Percentiles rank a stretch among this genome's conserved stretches.
phyloP scores from a whole-genome alignment of 2,329 filamentous ascomycete species.

The Aspergillus proliferans region DNA sequence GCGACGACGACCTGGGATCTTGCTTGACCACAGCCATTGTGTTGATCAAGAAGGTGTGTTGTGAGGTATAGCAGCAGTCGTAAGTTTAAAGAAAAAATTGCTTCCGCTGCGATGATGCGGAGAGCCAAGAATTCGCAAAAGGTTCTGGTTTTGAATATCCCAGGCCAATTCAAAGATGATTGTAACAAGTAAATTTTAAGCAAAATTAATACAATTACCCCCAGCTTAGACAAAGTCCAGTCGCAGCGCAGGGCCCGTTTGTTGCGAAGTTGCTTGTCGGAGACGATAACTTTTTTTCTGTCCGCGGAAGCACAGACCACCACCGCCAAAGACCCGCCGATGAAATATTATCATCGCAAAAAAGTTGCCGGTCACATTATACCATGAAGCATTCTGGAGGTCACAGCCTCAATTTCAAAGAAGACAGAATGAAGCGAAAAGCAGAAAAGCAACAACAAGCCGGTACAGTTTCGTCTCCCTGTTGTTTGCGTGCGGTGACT shows the following conservation, averaged over 20 bases:
- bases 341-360: not conserved
- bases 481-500: not conserved
- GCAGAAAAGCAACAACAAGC: constrained; percentile 31
- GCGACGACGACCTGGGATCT: constrained; percentile 6
- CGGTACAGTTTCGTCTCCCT: constrained; percentile 17
- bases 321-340: constrained; percentile 2
- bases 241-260: not conserved
- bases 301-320: constrained; percentile 37
- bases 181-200: not conserved
- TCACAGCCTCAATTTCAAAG: not conserved
- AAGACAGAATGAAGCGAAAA: constrained; percentile 30
- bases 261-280: constrained; percentile 1
- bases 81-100: not conserved
- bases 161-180: not conserved
- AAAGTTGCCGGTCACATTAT: not conserved
- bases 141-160: too few relatives aligned
- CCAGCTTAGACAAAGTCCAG: not conserved
- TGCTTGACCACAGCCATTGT: not conserved
- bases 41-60: not conserved
- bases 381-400: not conserved
- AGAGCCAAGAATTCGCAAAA: too few relatives aligned
- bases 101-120: too few relatives aligned
- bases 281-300: constrained; percentile 31
- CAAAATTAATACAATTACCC: not conserved
- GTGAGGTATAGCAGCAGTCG: not conserved